phyloP scores from a whole-genome alignment of 768 basidiomycete genomes.

The Amanita jacksonii region DNA sequence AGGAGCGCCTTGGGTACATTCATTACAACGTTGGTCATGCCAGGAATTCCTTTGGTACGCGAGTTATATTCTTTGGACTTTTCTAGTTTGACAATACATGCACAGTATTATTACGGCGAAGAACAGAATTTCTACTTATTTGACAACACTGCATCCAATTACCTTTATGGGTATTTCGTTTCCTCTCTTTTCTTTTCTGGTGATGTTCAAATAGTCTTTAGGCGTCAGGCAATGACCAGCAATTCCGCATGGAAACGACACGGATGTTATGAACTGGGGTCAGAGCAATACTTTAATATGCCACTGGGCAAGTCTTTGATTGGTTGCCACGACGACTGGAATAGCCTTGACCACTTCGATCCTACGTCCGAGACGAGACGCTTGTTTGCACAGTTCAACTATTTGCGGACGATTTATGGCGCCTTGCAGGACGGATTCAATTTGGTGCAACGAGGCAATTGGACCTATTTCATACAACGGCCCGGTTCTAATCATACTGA shows the following conservation, averaged over 20 bases:
- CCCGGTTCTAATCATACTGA: constrained; percentile 77
- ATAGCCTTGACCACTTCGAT: constrained; percentile 91
- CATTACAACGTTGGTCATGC: constrained; percentile 72
- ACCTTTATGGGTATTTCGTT: constrained; percentile 64
- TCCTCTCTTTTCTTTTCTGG: neutral
- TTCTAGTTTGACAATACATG: constrained; percentile 5
- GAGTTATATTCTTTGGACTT: neutral
- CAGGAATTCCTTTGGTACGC: constrained; percentile 72
- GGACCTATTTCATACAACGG: constrained; percentile 69
- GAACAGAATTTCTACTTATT: constrained; percentile 86
- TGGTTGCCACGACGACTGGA: constrained; percentile 87
- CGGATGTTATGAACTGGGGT: constrained; percentile 87
- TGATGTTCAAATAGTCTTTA: constrained; percentile 18
- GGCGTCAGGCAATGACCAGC: constrained; percentile 87
- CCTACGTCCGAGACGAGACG: constrained; percentile 75
- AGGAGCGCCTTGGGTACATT: constrained; percentile 71
- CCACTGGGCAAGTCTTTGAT: constrained; percentile 68
- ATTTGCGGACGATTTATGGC: constrained; percentile 57
- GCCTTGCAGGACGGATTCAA: constrained; percentile 82
- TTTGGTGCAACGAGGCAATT: constrained; percentile 77
- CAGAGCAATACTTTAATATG: constrained; percentile 91
- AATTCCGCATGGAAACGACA: constrained; percentile 87
- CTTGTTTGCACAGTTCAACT: constrained; percentile 61
- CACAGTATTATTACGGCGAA: constrained; percentile 78
- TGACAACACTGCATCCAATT: constrained; percentile 86